Evolutionary conservation across 441 rosid genomes (phyloP).

Genomic region (Croton setiger): DNA sequence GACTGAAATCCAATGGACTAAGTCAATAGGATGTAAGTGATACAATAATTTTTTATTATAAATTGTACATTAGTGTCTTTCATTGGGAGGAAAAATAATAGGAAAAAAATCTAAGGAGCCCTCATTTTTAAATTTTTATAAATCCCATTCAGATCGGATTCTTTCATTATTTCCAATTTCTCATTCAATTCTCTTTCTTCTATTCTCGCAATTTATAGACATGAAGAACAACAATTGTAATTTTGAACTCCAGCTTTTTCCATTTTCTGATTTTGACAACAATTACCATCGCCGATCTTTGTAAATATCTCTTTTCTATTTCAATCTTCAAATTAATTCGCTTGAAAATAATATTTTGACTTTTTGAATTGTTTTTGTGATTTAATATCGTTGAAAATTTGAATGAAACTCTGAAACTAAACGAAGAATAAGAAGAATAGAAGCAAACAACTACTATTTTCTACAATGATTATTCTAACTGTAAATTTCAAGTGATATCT

Average conservation of each 20-base stretch:
- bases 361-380: not conserved
- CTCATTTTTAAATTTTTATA: no score
- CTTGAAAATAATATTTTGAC: not conserved
- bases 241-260: slow-evolving; percentile 26
- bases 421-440: not conserved
- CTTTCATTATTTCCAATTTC: not conserved
- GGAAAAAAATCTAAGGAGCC: no score
- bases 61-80: no score
- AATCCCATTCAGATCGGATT: not conserved
- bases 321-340: no score
- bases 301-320: slow-evolving; percentile 1
- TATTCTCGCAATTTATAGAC: no score
- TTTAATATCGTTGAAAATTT: slow-evolving; percentile 9
- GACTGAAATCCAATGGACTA: no score
- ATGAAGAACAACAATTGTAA: slow-evolving; percentile 21
- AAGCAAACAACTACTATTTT: slow-evolving; percentile 21
- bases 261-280: slow-evolving; percentile 13
- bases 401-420: not conserved
- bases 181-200: not conserved
- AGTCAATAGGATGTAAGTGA: no score
- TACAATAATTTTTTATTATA: no score
- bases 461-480: no score
- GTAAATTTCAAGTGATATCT: no score
- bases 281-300: not conserved
- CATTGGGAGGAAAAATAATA: no score